phyloP scores from a whole-genome alignment of 2,329 filamentous ascomycete genomes.

The Penicillium sp. region DNA sequence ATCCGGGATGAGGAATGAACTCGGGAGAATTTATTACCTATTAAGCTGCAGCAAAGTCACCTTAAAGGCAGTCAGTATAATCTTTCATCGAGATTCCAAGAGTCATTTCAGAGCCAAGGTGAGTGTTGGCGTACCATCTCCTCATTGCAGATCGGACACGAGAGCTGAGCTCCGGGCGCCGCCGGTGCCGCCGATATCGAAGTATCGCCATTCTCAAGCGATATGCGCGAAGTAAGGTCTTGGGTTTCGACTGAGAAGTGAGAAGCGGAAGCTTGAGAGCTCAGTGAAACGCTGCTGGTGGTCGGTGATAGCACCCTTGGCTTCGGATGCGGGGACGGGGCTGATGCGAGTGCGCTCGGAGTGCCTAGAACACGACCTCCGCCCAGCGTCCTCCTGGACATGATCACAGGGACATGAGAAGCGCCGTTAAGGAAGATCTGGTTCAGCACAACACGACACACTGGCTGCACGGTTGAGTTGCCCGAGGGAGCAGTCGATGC shows the following conservation, averaged over 20 bases:
- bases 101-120: neutral
- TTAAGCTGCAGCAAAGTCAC: conserved; percentile 92
- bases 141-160: conserved; percentile 97
- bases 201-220: conserved; percentile 63
- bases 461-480: conserved; percentile 25
- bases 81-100: neutral
- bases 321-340: conserved; percentile 48
- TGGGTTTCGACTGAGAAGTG: conserved; percentile 72
- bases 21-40: conserved; percentile 54
- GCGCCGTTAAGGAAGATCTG: conserved; percentile 14
- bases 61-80: conserved; percentile 49
- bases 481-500: neutral
- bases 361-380: conserved; percentile 89
- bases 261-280: conserved; percentile 73
- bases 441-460: conserved; percentile 26
- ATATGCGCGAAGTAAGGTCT: conserved; percentile 81
- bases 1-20: neutral
- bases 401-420: conserved; percentile 54
- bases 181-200: conserved; percentile 54
- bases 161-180: conserved; percentile 68
- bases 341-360: conserved; percentile 75
- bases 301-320: conserved; percentile 61
- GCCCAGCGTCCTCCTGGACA: conserved; percentile 86
- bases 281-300: conserved; percentile 75
- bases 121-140: conserved; percentile 73